phyloP scores from a whole-genome alignment of 805 yeast genomes.

The Tetrapisispora namnaoensis region DNA sequence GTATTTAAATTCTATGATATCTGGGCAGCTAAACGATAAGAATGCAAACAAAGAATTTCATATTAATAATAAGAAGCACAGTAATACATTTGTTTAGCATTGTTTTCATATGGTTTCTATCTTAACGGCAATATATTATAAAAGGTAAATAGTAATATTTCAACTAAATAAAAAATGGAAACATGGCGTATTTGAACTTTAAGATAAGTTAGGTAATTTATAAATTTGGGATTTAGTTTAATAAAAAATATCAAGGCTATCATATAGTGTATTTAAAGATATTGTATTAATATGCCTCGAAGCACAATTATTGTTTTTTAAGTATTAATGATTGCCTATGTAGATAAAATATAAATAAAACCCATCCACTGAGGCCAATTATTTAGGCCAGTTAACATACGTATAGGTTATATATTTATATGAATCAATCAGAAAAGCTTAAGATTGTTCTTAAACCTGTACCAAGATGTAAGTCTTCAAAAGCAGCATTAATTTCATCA shows the following conservation, averaged over 20 bases:
- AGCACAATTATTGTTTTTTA: too few relatives aligned
- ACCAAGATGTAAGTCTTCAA: constrained; percentile 91
- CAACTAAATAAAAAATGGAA: neutral
- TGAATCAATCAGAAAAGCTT: constrained; percentile 20
- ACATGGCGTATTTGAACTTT: neutral
- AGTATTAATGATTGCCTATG: too few relatives aligned
- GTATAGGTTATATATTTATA: too few relatives aligned
- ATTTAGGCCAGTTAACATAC: too few relatives aligned
- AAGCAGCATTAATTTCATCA: constrained; percentile 74
- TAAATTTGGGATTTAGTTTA: neutral
- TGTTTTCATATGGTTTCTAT: neutral
- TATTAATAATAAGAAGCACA: neutral
- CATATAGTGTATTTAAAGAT: neutral
- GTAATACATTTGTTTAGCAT: neutral
- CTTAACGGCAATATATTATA: neutral
- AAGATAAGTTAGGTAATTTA: neutral
- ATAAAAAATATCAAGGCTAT: neutral
- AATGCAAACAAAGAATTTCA: neutral
- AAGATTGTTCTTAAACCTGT: constrained; percentile 89
- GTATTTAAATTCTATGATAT: too few relatives aligned
- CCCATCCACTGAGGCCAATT: too few relatives aligned
- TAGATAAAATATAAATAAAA: too few relatives aligned
- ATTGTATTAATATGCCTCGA: too few relatives aligned
- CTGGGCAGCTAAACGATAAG: neutral
- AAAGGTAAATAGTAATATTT: neutral